Base-by-base conservation (phyloP, 2,329 filamentous ascomycete genomes). In the Septoria petroselini region DNA sequence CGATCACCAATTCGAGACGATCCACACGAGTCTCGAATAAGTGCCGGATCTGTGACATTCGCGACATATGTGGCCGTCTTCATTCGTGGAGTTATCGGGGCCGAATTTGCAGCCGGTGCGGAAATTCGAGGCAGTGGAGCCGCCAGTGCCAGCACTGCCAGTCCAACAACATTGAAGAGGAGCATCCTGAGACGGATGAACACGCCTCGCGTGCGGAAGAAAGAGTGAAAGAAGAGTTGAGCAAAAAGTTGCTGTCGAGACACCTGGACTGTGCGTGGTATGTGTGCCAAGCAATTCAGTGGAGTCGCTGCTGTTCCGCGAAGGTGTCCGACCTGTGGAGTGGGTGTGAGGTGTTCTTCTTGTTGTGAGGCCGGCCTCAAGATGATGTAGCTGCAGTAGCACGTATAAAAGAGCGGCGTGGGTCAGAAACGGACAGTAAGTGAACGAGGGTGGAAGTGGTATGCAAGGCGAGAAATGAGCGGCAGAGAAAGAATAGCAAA, bases 1-100 rank as follows among this genome's bases (percentile, higher is more conserved):
- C 60, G 50, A 11, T 48, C 44, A 25, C 48, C 46, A 3, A 62
- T 46, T 2, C 50, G 50, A 15, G 41, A 34, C 1, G 58, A 61
- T 11, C 53, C 58, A 39, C 60, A 62, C 3, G 59, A 61, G 50
- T 62, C 60, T 40, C 60, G 56, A 23, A 51, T 58, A 12, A 60
- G 39, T n/a, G 41, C 41, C 8, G 59, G 50, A 34, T 61, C 54
- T 25, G 58, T 61, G 12, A 59, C 57, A 34, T 59, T 61, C 3
- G 48, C 58, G 11, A 59, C 17, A 34, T 56, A 48, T n/a, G 35
- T 53, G 2, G 42, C 50, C 23, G 46, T 49, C 17, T 55, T 55
- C 33, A 55, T 40, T n/a, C 45, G 41, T 7, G 57, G 54, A 33
- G 38, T 33, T 34, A 52, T 48, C 12, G 44, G 30, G 3, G 29